Percentiles rank a stretch among this genome's conserved stretches.
These are phyloP conservation scores for Fusarium albidum DNA, from an alignment of 2,329 filamentous ascomycete genomes.

Conservation along the genomic window DNA sequence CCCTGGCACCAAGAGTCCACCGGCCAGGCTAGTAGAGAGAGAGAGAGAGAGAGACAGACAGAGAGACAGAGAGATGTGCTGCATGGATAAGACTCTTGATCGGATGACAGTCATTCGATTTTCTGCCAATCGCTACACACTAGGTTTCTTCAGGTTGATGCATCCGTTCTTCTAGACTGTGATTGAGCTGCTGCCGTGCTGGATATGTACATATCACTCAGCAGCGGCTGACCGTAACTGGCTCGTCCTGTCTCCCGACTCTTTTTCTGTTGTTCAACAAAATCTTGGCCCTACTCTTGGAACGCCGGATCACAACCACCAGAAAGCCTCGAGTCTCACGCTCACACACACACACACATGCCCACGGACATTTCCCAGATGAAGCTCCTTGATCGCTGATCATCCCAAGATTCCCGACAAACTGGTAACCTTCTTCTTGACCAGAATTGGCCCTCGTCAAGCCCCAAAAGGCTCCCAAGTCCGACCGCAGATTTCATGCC, in stretches of 20 bases:
- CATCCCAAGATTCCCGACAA: background rate
- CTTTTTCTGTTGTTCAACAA: too few relatives aligned
- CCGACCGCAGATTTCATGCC: conserved; percentile 2
- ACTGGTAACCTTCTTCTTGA: background rate
- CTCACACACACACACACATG: background rate
- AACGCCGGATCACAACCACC: background rate
- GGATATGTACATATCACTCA: background rate
- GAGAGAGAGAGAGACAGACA: background rate
- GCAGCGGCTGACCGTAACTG: background rate
- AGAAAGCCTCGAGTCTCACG: background rate
- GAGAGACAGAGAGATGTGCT: conserved; percentile 1
- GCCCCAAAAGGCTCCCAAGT: background rate
- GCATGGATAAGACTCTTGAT: conserved; percentile 3
- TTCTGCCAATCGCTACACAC: conserved; percentile 8
- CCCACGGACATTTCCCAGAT: background rate
- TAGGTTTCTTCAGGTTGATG: conserved; percentile 6
- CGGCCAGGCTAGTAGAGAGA: background rate
- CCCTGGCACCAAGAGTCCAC: conserved; percentile 2
- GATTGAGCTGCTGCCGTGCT: conserved; percentile 17
- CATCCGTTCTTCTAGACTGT: conserved; percentile 6
- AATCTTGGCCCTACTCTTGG: background rate
- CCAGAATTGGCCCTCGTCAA: background rate
- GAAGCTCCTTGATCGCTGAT: conserved; percentile 12
- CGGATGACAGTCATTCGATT: conserved; percentile 36
- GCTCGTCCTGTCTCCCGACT: too few relatives aligned